Percentiles rank a stretch among this genome's conserved stretches.
These are phyloP conservation scores for Aureobasidium mangrovei DNA, from an alignment of 2,329 filamentous ascomycete genomes.

Conservation along the genomic window DNA sequence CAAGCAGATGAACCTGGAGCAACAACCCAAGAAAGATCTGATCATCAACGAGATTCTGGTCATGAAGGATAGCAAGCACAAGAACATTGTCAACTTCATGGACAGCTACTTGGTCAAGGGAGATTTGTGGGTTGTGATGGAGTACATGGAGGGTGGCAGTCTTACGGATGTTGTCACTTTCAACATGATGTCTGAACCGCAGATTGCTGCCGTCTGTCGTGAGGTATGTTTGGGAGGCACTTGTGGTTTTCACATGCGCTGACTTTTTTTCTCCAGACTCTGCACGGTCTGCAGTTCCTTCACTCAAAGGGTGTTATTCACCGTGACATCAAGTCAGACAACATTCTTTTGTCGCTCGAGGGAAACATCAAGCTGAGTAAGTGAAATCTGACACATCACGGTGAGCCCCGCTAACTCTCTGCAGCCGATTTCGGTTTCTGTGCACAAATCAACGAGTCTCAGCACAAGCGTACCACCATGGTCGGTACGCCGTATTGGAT, in stretches of 20 bases:
- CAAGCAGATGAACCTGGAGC: constrained; percentile 98
- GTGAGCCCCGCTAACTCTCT: constrained; percentile 15
- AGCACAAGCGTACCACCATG: constrained; percentile 98
- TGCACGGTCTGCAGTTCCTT: constrained; percentile 85
- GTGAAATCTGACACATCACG: constrained; percentile 26
- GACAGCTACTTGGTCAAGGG: constrained; percentile 86
- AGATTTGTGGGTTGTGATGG: constrained; percentile 98
- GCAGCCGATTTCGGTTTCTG: constrained; percentile 96
- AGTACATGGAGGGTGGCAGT: constrained; percentile 98
- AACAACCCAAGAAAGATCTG: constrained; percentile 96
- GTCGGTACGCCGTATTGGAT: constrained; percentile 99
- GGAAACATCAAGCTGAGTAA: constrained; percentile 96
- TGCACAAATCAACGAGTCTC: constrained; percentile 92
- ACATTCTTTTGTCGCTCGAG: constrained; percentile 86
- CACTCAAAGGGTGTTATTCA: constrained; percentile 98
- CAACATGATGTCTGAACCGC: constrained; percentile 97
- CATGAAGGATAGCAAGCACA: constrained; percentile 98
- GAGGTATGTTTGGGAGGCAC: constrained; percentile 44
- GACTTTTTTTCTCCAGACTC: constrained; percentile 43
- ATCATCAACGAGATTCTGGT: constrained; percentile 99
- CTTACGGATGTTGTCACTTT: constrained; percentile 97
- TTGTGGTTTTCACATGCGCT: constrained; percentile 17
- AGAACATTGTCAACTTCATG: constrained; percentile 98
- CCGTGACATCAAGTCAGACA: constrained; percentile 98
- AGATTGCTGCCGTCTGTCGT: constrained; percentile 90